A percentile compares a stretch with the other conserved stretches of the same genome.
Conservation (phyloP, 2,329 filamentous ascomycete species). For the Tolypocladium tundrense region DNA sequence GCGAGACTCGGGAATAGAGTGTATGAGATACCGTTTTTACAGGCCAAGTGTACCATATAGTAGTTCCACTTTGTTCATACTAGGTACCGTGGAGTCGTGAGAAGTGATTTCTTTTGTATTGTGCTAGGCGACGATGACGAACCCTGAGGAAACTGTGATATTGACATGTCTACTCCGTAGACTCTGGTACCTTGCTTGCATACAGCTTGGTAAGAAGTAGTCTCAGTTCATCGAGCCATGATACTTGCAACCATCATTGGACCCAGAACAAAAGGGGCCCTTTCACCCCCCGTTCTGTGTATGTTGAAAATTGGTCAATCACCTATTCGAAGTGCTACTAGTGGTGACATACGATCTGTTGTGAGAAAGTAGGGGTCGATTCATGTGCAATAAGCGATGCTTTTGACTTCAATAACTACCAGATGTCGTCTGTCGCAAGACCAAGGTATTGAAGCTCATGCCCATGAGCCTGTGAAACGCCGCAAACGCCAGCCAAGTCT, state of each 20-base stretch:
- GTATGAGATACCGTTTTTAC: slow-evolving; percentile 42
- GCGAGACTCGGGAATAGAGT: slow-evolving; percentile 40
- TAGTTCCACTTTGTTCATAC: slow-evolving; percentile 25
- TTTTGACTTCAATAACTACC: not conserved
- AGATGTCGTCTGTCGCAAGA: not conserved
- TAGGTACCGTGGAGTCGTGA: slow-evolving; percentile 21
- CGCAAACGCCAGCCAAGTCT: slow-evolving; percentile 4
- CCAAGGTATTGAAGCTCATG: not conserved
- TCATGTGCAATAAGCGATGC: not conserved
- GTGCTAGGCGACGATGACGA: not conserved
- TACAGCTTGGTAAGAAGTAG: no score
- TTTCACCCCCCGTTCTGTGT: no score
- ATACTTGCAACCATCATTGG: not conserved
- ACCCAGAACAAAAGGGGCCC: no score
- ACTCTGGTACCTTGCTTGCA: no score
- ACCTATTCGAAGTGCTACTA: no score
- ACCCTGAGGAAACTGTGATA: no score
- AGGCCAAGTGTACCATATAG: slow-evolving; percentile 46
- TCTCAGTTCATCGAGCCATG: not conserved
- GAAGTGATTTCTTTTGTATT: slow-evolving; percentile 9
- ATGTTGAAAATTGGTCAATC: no score
- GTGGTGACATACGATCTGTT: no score
- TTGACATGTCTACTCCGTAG: no score
- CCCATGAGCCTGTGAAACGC: slow-evolving; percentile 1
- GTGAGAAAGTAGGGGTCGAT: not conserved